Conservation (phyloP, 352 stramenopile genomes). For the Pythium aristosporum region DNA sequence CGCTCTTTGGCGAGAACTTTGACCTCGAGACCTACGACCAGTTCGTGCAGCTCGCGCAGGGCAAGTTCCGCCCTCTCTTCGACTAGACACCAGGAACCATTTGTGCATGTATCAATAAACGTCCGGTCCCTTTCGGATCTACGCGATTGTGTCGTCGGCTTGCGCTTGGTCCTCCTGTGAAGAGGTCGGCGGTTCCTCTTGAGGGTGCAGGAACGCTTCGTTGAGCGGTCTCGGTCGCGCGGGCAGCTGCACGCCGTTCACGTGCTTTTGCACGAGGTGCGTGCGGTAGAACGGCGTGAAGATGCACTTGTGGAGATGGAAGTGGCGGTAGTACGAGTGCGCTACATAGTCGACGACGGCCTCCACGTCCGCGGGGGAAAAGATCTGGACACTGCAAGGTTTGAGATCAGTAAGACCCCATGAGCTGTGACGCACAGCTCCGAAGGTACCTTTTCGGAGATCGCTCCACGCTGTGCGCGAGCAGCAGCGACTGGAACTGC, state of each 20-base stretch:
- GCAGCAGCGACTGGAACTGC: conserved; percentile 58
- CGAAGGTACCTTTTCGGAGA: conserved; percentile 55
- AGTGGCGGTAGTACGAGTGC: conserved; percentile 80
- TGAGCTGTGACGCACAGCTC: neutral
- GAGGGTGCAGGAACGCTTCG: conserved; percentile 40
- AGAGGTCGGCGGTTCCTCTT: conserved; percentile 12
- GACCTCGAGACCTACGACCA: conserved; percentile 85
- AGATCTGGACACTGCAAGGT: conserved; percentile 51
- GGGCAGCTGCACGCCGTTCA: conserved; percentile 49
- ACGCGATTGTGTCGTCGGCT: neutral
- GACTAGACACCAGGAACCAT: conserved; percentile 34
- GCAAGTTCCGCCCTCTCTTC: conserved; percentile 75
- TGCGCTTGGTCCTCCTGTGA: neutral
- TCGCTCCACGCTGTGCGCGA: conserved; percentile 67
- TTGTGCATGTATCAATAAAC: conserved; percentile 11
- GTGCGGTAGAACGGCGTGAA: conserved; percentile 67
- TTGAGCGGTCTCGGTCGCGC: conserved; percentile 33
- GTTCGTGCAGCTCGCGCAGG: conserved; percentile 70
- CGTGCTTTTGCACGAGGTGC: conserved; percentile 44
- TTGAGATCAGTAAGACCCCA: neutral
- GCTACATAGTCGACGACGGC: conserved; percentile 72
- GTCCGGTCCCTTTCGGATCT: conserved; percentile 2
- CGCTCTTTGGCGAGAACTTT: conserved; percentile 79
- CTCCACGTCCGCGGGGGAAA: conserved; percentile 46
- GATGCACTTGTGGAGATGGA: conserved; percentile 78